Evolutionary conservation across 129 eudicot genomes (phyloP).

Genomic region (Flaveria brownii): DNA sequence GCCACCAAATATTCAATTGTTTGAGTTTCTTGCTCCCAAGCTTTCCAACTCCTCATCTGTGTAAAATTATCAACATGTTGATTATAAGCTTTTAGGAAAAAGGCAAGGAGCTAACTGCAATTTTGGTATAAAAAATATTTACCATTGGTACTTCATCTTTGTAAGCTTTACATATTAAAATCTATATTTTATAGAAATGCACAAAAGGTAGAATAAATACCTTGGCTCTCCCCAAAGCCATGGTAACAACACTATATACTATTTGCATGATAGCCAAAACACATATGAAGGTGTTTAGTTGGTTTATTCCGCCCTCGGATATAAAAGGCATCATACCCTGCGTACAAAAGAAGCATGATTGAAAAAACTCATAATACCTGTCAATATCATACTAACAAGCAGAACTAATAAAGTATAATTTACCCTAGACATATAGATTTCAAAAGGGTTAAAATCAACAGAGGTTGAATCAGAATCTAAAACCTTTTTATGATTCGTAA

Average conservation of each 20-base stretch:
- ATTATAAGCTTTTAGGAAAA: background rate
- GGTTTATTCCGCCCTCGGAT: slow-evolving; percentile 44
- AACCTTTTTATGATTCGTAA: no score
- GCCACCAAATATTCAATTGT: slow-evolving; percentile 43
- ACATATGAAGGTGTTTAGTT: slow-evolving; percentile 48
- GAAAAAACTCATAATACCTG: background rate
- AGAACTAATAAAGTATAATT: no score
- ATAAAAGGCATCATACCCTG: slow-evolving; percentile 51
- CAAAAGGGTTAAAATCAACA: no score
- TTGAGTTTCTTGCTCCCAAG: slow-evolving; percentile 62
- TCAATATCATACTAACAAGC: no score
- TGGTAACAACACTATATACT: slow-evolving; percentile 51
- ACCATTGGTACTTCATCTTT: background rate
- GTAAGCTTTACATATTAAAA: background rate
- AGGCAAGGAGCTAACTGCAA: background rate
- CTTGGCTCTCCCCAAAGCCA: slow-evolving; percentile 54
- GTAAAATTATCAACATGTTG: background rate
- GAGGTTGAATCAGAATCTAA: no score
- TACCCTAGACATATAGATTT: no score
- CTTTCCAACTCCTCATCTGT: slow-evolving; percentile 56
- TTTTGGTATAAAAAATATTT: background rate
- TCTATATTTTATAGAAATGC: background rate
- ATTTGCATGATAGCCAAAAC: slow-evolving; percentile 58
- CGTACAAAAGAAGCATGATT: background rate
- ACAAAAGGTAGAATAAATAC: slow-evolving; percentile 31